phyloP scores from a whole-genome alignment of 192 early-diverging fungal genomes.

The Backusella morwellensis region DNA sequence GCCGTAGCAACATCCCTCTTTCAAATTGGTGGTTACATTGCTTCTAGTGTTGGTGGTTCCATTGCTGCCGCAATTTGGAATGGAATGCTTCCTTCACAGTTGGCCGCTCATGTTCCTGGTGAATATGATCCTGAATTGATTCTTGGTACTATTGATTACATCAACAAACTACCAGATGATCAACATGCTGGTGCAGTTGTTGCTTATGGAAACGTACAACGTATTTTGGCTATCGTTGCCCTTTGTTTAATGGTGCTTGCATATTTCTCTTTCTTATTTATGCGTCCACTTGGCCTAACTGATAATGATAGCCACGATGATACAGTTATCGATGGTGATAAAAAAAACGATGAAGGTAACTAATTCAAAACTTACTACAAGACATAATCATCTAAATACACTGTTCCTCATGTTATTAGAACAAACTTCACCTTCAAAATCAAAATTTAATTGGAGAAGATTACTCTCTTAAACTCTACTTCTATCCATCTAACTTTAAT shows the following conservation, averaged over 20 bases:
- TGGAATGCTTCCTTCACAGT: conserved; percentile 6
- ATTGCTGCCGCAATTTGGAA: conserved; percentile 25
- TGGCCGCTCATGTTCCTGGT: conserved; percentile 17
- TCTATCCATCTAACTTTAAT: neutral
- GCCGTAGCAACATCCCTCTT: conserved; percentile 20
- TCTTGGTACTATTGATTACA: neutral
- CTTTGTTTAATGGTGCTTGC: conserved; percentile 5
- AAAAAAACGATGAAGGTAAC: neutral
- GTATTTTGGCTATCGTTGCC: conserved; percentile 6
- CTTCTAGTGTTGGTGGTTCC: conserved; percentile 6
- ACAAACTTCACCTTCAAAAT: neutral
- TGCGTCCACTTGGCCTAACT: neutral
- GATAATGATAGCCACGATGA: conserved; percentile 1
- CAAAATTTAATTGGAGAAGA: neutral
- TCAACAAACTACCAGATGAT: neutral
- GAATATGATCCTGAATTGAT: neutral
- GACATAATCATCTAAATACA: neutral
- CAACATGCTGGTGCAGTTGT: conserved; percentile 9
- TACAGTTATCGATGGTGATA: neutral
- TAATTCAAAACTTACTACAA: neutral
- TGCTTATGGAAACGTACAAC: conserved; percentile 20
- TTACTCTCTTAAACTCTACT: neutral
- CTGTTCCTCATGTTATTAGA: neutral
- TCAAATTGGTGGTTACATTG: conserved; percentile 10
- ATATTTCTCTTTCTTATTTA: neutral